A percentile compares a stretch with the other conserved stretches of the same genome.
Evolutionary conservation across 768 basidiomycete genomes (phyloP).

Genomic region (Mrakia blollopis): DNA sequence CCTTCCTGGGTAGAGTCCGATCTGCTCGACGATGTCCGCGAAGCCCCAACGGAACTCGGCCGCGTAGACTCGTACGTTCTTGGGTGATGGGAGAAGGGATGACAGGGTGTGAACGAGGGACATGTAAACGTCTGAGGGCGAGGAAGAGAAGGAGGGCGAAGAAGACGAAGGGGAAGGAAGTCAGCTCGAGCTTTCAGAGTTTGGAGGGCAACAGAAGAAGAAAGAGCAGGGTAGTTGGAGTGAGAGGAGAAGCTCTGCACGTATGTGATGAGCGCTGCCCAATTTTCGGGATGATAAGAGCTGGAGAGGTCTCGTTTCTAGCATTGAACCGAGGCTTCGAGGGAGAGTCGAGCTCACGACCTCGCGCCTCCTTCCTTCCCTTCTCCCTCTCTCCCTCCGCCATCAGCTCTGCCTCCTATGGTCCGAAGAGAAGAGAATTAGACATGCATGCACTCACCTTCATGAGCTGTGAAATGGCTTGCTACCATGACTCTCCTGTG

Average conservation of each 20-base stretch:
- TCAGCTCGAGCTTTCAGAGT: neutral
- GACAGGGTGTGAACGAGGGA: constrained; percentile 28
- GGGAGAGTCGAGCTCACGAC: neutral
- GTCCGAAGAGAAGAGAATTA: no score
- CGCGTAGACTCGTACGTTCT: constrained; percentile 28
- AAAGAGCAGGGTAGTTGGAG: neutral
- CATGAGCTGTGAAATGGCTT: constrained; percentile 27
- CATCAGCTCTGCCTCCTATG: neutral
- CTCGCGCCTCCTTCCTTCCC: neutral
- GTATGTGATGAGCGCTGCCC: no score
- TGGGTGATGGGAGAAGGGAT: constrained; percentile 5
- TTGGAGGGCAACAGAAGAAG: neutral
- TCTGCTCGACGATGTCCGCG: constrained; percentile 29
- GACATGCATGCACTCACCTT: neutral
- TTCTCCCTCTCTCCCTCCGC: neutral
- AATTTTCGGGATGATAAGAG: neutral
- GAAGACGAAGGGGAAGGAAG: neutral
- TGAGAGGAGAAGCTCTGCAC: no score
- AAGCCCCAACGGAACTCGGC: constrained; percentile 31
- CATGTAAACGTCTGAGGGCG: constrained; percentile 28
- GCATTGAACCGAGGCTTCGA: no score
- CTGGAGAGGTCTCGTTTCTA: neutral
- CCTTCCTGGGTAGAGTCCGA: constrained; percentile 26
- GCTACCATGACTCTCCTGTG: constrained; percentile 27
- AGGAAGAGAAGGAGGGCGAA: neutral